These are phyloP conservation scores for Carex myosuroides DNA, from an alignment of 176 grass and related monocot genomes.

Conservation along the genomic window DNA sequence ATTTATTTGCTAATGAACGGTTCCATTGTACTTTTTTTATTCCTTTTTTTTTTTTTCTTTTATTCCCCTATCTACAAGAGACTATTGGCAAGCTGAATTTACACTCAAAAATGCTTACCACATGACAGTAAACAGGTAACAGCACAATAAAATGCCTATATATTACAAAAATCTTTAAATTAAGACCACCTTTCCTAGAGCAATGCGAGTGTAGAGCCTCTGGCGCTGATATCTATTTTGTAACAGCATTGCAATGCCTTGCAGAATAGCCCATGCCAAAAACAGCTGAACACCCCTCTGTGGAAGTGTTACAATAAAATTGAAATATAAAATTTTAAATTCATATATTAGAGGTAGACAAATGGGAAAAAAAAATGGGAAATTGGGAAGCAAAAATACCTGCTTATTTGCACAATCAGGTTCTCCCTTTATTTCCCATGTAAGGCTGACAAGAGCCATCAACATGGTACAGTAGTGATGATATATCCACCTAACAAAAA, in stretches of 20 bases:
- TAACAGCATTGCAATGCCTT: conserved; percentile 89
- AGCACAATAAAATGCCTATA: background rate
- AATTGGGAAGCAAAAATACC: conserved; percentile 36
- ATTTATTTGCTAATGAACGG: background rate
- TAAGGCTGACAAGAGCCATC: conserved; percentile 91
- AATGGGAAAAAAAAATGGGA: background rate
- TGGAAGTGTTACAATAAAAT: background rate
- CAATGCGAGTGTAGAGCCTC: conserved; percentile 92
- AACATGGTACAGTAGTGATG: conserved; percentile 96
- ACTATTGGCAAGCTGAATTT: background rate
- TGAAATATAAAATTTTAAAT: background rate
- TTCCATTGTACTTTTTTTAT: background rate
- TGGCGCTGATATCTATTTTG: conserved; percentile 96
- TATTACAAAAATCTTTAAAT: background rate
- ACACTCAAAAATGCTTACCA: background rate
- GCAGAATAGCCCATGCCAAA: conserved; percentile 86
- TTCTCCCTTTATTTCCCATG: conserved; percentile 91
- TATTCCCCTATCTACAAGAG: background rate
- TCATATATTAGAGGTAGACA: background rate
- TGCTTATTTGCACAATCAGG: conserved; percentile 88
- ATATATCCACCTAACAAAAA: conserved; percentile 90
- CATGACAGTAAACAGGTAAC: background rate
- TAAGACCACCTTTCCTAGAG: conserved; percentile 74
- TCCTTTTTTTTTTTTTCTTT: background rate
- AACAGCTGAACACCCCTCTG: conserved; percentile 90